Base-by-base conservation (phyloP, 2,329 filamentous ascomycete species). In the Pseudophaeomoniella oleicola region DNA sequence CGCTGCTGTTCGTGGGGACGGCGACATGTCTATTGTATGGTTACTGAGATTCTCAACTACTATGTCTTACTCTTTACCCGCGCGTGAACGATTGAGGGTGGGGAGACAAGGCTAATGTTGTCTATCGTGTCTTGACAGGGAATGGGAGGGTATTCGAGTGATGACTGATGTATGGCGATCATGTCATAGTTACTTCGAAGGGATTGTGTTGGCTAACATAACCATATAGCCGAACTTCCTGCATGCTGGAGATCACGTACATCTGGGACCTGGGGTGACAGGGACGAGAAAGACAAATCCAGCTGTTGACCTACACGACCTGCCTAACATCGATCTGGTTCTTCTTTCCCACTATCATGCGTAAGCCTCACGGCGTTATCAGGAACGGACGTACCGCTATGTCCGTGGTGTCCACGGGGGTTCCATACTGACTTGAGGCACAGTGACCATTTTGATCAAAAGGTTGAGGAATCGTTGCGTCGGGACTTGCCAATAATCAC, bases 341-440 rank as follows among this genome's bases (percentile, higher is more conserved):
- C 57, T 80, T 19, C 56, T 81, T 2, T 75, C 68, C 2, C 75
- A 80, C 46, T 80, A 79, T 48, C 76, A 81, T 44, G 74, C 58
- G 55, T 58, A 45, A 12, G 47, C 14, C 9, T 42, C 15, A n/a
- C n/a, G n/a, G n/a, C n/a, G n/a, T n/a, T n/a, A n/a, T n/a, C n/a
- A n/a, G n/a, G n/a, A n/a, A n/a, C n/a, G n/a, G n/a, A n/a, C n/a
- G n/a, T n/a, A n/a, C n/a, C n/a, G n/a, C n/a, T n/a, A n/a, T n/a
- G n/a, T n/a, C n/a, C n/a, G n/a, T n/a, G n/a, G n/a, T n/a, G n/a
- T n/a, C n/a, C n/a, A n/a, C n/a, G n/a, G n/a, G n/a, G n/a, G n/a
- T n/a, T n/a, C n/a, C n/a, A n/a, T n/a, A n/a, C n/a, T n/a, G n/a
- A n/a, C n/a, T n/a, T n/a, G n/a, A n/a, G n/a, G n/a, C n/a, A 6